These are phyloP conservation scores for Komagataella kurtzmanii DNA, from an alignment of 805 yeast genomes.

Conservation along the genomic window DNA sequence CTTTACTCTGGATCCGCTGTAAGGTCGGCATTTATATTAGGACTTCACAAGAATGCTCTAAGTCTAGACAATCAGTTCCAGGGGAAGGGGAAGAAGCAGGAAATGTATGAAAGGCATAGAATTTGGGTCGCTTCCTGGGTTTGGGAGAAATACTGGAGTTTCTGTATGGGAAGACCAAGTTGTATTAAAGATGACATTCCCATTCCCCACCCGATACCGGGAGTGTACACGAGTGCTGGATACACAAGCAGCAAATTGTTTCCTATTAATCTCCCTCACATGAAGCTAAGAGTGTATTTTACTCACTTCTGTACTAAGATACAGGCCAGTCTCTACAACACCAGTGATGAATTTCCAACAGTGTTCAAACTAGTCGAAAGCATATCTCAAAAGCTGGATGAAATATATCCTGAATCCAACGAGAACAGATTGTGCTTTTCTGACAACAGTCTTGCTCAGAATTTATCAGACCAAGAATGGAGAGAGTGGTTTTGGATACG, in stretches of 20 bases:
- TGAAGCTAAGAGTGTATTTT: slow-evolving; percentile 9
- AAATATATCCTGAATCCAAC: slow-evolving; percentile 6
- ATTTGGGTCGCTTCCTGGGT: slow-evolving; percentile 12
- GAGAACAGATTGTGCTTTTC: slow-evolving; percentile 5
- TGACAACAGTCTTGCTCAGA: slow-evolving; percentile 1
- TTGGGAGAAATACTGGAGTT: slow-evolving; percentile 14
- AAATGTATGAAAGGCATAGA: slow-evolving; percentile 7
- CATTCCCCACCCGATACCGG: slow-evolving; percentile 3
- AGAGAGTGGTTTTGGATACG: slow-evolving; percentile 16
- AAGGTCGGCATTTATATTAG: slow-evolving; percentile 9
- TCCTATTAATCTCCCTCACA: slow-evolving; percentile 9
- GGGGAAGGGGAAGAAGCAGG: slow-evolving; percentile 2
- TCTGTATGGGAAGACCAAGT: slow-evolving; percentile 13
- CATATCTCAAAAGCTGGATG: slow-evolving; percentile 9
- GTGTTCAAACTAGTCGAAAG: slow-evolving; percentile 9
- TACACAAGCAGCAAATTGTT: slow-evolving; percentile 5
- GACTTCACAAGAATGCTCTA: slow-evolving; percentile 7
- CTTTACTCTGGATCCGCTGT: slow-evolving; percentile 10
- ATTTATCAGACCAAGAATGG: slow-evolving; percentile 1
- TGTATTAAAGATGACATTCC: slow-evolving; percentile 6
- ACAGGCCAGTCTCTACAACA: slow-evolving; percentile 9
- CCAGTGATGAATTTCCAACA: slow-evolving; percentile 8
- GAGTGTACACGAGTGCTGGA: slow-evolving; percentile 7
- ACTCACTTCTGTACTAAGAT: slow-evolving; percentile 9
- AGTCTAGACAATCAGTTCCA: not conserved